Conservation (phyloP, 2,329 filamentous ascomycete genomes). For the Penicillium sp. region DNA sequence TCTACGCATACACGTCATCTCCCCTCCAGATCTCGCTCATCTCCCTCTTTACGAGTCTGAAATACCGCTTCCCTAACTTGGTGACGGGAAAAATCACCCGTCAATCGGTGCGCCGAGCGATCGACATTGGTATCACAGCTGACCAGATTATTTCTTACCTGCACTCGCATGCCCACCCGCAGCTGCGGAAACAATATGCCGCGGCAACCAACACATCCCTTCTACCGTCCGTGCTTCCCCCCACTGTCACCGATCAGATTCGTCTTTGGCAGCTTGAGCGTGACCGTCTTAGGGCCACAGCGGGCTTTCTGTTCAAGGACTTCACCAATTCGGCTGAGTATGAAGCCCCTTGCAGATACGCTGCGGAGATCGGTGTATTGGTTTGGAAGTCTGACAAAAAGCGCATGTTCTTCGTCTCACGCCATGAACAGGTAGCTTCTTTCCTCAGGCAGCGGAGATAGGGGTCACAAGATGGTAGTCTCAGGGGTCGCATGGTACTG, state of each 20-base stretch:
- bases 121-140: constrained; percentile 86
- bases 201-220: constrained; percentile 40
- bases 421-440: constrained; percentile 82
- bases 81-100: constrained; percentile 90
- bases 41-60: constrained; percentile 81
- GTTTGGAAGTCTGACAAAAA: constrained; percentile 80
- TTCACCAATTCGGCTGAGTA: constrained; percentile 72
- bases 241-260: constrained; percentile 97
- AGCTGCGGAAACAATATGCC: constrained; percentile 70
- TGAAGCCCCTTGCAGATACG: constrained; percentile 58
- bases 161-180: constrained; percentile 86
- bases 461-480: neutral
- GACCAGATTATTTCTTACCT: constrained; percentile 96
- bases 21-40: constrained; percentile 93
- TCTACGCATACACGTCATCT: constrained; percentile 95
- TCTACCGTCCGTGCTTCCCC: constrained; percentile 71
- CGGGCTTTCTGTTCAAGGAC: constrained; percentile 86
- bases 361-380: constrained; percentile 85
- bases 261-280: constrained; percentile 96
- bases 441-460: constrained; percentile 68
- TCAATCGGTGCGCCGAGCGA: constrained; percentile 81
- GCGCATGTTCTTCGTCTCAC: constrained; percentile 86
- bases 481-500: constrained; percentile 1
- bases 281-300: constrained; percentile 82
- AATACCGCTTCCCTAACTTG: constrained; percentile 90